Base-by-base conservation (phyloP, 2,329 filamentous ascomycete species). In the Alternaria gansuensis region DNA sequence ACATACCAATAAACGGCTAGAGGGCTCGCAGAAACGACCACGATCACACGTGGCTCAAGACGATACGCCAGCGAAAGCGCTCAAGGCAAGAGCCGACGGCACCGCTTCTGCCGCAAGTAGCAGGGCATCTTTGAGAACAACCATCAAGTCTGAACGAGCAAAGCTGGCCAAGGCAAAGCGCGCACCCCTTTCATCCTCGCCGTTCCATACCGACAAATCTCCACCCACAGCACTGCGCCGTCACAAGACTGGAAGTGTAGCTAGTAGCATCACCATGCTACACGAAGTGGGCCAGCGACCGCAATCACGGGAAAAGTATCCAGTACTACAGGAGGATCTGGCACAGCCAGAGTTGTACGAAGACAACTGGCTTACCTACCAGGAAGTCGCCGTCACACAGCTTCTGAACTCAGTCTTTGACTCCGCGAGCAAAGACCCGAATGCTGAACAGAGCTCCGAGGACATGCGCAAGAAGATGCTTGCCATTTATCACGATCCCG, bases 321-420 rank as follows among this genome's bases (percentile, higher is more conserved):
- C 84, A 2, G 72, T 87, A 4, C 75, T 88, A 4, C 66, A 73
- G 0, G 84, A 88, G 59, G 81, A 87, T 63, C 78, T 88, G 26
- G 75, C 78, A 2, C 82, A 83, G 46, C 81, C 85, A n/a, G 80
- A 83, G 52, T 78, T 89, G 63, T 88, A 88, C 69, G 86, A 88
- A 66, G 85, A 88, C 44, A 80, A 83, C 55, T 89, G 87, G 86
- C 82, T 89, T 36, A 80, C 78, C 11, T 83, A 88, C 60, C 86
- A 89, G 67, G 87, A 89, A 68, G 77, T 84, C 23, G 83, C 85
- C 36, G 82, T 89, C 43, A 85, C 85, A 0, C 86, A 88, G 67
- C 77, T 88, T 6, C 72, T 86, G 45, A 89, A 89, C 70, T 78
- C 78, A 13, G 75, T 88, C 46, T 85, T 87, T 64, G 73, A 81